Evolutionary conservation across 345 rosid genomes (phyloP).

Genomic region (Brassica nigra): DNA sequence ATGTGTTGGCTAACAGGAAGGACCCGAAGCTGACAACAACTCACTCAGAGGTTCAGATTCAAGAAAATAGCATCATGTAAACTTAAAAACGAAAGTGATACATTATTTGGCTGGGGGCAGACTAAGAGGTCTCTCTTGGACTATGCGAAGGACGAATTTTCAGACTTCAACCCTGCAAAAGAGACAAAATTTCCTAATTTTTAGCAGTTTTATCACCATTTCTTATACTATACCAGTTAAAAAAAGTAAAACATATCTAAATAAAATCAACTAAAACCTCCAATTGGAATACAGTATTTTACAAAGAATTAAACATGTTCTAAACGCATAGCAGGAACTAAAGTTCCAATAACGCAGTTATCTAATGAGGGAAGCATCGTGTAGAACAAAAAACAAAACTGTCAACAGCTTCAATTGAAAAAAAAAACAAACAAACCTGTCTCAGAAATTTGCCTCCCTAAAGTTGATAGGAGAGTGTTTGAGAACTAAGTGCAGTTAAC

Average conservation of each 20-base stretch:
- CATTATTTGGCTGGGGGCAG: conserved; percentile 34
- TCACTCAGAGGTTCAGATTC: conserved; percentile 48
- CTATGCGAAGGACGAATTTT: conserved; percentile 46
- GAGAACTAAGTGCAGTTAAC: conserved; percentile 87
- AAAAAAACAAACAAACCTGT: conserved; percentile 57
- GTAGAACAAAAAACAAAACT: conserved; percentile 38
- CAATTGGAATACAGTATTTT: not conserved
- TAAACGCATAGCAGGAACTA: not conserved
- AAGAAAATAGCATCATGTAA: conserved; percentile 38
- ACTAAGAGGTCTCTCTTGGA: conserved; percentile 45
- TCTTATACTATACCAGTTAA: not conserved
- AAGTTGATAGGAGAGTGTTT: conserved; percentile 45
- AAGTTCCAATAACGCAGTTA: not conserved
- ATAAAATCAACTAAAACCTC: not conserved
- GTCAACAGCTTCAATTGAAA: conserved; percentile 12
- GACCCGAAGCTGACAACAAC: conserved; percentile 46
- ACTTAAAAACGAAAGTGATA: conserved; percentile 37
- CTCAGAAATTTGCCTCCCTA: conserved; percentile 55
- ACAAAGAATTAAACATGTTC: not conserved
- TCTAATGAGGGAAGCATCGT: not conserved
- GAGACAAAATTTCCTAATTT: not conserved
- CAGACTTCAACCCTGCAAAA: conserved; percentile 62
- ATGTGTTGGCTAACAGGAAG: conserved; percentile 44
- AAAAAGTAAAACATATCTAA: not conserved
- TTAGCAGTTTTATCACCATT: not conserved